Evolutionary conservation across 805 yeast species (phyloP), one percentile per base, ranked within the genome.

Genomic region (Cyberlindnera americana): DNA sequence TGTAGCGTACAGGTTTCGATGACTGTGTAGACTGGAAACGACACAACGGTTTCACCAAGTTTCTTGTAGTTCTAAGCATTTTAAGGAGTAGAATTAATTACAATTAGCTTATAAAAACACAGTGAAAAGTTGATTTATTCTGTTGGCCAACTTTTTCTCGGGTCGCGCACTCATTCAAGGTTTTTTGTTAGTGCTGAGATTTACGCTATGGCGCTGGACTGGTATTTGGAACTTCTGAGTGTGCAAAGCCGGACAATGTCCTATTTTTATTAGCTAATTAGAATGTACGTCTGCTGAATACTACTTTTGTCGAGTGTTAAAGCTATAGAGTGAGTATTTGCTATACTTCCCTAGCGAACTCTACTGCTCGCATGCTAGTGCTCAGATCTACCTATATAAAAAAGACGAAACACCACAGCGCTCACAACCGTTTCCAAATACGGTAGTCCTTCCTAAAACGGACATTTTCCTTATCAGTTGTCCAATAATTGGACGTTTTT

Each of bases 101-200:
- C n/a, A n/a, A n/a, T n/a, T n/a, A n/a, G n/a, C n/a, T n/a, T n/a
- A n/a, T n/a, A n/a, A n/a, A n/a, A n/a, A n/a, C n/a, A n/a, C n/a
- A n/a, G n/a, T n/a, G n/a, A n/a, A n/a, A n/a, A n/a, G n/a, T n/a
- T n/a, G n/a, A n/a, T n/a, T n/a, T n/a, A n/a, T n/a, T n/a, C n/a
- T n/a, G n/a, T 15, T 19, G 29, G 26, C 19, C 26, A 17, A 24
- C 14, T 24, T 33, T 40, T 41, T 39, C 35, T 31, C 38, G 37
- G 40, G 29, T 28, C 38, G 38, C n/a, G n/a, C n/a, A n/a, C n/a
- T n/a, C n/a, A n/a, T n/a, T n/a, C n/a, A n/a, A n/a, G n/a, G n/a
- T n/a, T n/a, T n/a, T n/a, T n/a, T 31, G 42, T 50, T 50, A 50
- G 51, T 48, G 43, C 52, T 39, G 44, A 19, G n/a, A 34, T 13